Evolutionary conservation across 306 rosid species (phyloP), one percentile per base, ranked within the genome.

Genomic region (Lathyrus tuberosus): DNA sequence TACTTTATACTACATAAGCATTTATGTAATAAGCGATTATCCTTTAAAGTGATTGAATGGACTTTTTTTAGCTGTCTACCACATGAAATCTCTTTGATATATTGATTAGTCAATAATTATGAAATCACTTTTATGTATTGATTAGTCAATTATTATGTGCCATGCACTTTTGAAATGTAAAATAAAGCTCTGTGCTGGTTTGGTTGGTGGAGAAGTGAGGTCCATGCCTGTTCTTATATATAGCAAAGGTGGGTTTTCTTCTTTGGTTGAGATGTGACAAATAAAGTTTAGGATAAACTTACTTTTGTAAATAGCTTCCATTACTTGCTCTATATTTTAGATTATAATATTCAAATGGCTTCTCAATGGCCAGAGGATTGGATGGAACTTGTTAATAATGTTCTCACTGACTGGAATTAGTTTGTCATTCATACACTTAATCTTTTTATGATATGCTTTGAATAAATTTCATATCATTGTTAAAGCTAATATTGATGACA

Each of bases 121-220:
- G 40, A 33, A 51, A 65, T 41, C 54, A 31, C 33, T 3, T 53
- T 74, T 73, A 3, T 38, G 12, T 68, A 43, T 8, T 48, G 70
- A 56, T 13, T 59, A 78, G 63, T 74, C 85, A 69, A 74, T 78
- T 44, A 72, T 64, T 61, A 77, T 40, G 13, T 44, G 56, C 7
- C 16, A 54, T 11, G 20, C 47, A 65, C 14, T 52, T 18, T 38
- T 62, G 61, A 78, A 65, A 48, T 73, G 70, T 26, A 18, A 30
- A 61, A 44, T 37, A 42, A 42, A 61, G 86, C 26, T 24, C 33
- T 67, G 66, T 57, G 47, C 26, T 53, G 33, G 14, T 52, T 9
- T 83, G 88, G 86, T 86, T 84, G 96, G 89, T 89, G 84, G 77
- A 72, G 85, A 79, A 84, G 89, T 80, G 84, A 80, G 85, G 78